These are phyloP conservation scores for Calendula officinalis DNA, from an alignment of 129 eudicot species.

Conservation along the genomic window DNA sequence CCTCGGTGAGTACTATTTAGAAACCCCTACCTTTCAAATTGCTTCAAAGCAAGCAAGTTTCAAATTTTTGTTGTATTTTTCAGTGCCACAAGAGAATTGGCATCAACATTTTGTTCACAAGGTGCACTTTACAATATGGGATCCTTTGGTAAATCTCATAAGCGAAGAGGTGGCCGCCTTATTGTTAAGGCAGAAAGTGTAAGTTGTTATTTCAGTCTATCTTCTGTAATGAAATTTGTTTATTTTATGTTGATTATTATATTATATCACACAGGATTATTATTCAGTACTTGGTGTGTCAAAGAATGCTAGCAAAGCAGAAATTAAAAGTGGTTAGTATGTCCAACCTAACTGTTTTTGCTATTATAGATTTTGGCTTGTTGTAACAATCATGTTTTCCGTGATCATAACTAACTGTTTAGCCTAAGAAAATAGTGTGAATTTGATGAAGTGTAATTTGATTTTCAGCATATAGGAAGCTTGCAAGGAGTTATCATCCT, in stretches of 20 bases:
- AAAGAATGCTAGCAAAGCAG: slow-evolving; percentile 82
- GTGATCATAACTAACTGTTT: slow-evolving; percentile 18
- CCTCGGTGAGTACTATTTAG: slow-evolving; percentile 47
- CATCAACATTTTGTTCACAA: slow-evolving; percentile 49
- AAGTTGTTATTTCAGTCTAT: slow-evolving; percentile 34
- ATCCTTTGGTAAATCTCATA: slow-evolving; percentile 32
- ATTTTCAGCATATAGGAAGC: slow-evolving; percentile 86
- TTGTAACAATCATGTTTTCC: no score
- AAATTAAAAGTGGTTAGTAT: slow-evolving; percentile 85
- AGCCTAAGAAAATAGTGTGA: background rate
- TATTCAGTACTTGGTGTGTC: slow-evolving; percentile 89
- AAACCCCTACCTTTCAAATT: no score
- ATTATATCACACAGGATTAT: slow-evolving; percentile 50
- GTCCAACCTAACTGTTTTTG: slow-evolving; percentile 1
- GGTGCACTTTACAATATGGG: slow-evolving; percentile 38
- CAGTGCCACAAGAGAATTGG: slow-evolving; percentile 59
- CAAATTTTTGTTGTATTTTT: slow-evolving; percentile 20
- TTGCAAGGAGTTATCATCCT: slow-evolving; percentile 93
- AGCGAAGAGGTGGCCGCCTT: slow-evolving; percentile 50
- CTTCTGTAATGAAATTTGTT: background rate
- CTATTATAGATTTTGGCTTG: slow-evolving; percentile 5
- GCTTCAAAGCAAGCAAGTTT: no score
- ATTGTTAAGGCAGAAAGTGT: slow-evolving; percentile 79
- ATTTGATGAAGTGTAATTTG: no score
- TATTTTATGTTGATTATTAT: background rate